A percentile compares a stretch with the other conserved stretches of the same genome.
phyloP scores from a whole-genome alignment of 2,329 filamentous ascomycete genomes.

The Alternaria sp. region DNA sequence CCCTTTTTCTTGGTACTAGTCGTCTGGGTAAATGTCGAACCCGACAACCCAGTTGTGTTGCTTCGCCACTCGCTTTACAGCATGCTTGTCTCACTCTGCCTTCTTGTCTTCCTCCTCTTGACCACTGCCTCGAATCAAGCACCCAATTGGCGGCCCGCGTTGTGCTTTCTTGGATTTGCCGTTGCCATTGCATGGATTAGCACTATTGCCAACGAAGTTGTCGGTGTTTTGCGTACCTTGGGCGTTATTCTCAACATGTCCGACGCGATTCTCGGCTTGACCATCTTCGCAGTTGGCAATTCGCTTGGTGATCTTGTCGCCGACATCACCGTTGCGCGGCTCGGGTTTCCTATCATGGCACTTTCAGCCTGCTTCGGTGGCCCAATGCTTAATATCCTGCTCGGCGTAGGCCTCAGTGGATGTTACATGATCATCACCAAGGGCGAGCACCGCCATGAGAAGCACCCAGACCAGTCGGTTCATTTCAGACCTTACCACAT shows the following conservation, averaged over 20 bases:
- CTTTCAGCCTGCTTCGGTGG: constrained; percentile 95
- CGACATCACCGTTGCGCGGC: constrained; percentile 88
- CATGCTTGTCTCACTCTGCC: constrained; percentile 64
- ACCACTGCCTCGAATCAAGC: constrained; percentile 72
- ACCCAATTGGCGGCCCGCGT: constrained; percentile 74
- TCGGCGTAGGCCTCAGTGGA: constrained; percentile 91
- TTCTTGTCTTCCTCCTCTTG: constrained; percentile 70
- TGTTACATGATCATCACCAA: constrained; percentile 82
- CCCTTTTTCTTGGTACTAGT: constrained; percentile 82
- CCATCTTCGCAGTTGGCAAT: constrained; percentile 95
- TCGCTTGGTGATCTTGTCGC: constrained; percentile 93
- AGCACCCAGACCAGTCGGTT: constrained; percentile 69
- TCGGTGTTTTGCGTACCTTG: constrained; percentile 89
- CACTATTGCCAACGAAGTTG: constrained; percentile 92
- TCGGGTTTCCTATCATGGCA: constrained; percentile 97
- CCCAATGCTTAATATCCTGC: constrained; percentile 94
- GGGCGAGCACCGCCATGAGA: constrained; percentile 68
- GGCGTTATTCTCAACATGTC: constrained; percentile 92
- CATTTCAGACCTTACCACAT: constrained; percentile 81
- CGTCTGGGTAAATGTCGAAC: constrained; percentile 70
- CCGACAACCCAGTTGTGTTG: constrained; percentile 67
- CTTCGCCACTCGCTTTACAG: constrained; percentile 57
- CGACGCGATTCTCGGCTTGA: constrained; percentile 92
- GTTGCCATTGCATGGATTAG: constrained; percentile 97
- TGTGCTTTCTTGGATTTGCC: constrained; percentile 88